Evolutionary conservation across 768 basidiomycete species (phyloP).

Genomic region (Psilocybe cyanescens): DNA sequence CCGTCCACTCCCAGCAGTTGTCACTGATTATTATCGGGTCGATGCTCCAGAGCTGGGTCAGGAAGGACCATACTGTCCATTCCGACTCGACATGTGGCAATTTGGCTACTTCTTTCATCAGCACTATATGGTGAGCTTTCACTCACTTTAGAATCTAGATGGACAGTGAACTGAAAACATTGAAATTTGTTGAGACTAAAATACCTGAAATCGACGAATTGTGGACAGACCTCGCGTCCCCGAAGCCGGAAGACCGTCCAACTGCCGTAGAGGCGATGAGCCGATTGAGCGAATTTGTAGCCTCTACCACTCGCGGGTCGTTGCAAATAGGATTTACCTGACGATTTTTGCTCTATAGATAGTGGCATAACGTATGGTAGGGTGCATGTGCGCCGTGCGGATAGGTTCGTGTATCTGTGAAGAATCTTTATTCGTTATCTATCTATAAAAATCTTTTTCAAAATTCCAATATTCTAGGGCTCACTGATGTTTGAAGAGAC

Average conservation of each 20-base stretch:
- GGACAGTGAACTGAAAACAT: neutral
- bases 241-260: neutral
- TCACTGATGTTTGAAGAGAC: too few relatives aligned
- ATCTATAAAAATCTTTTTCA: too few relatives aligned
- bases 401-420: too few relatives aligned
- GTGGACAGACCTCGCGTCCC: neutral
- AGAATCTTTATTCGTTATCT: too few relatives aligned
- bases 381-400: too few relatives aligned
- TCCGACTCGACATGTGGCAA: conserved; percentile 16
- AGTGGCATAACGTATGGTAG: too few relatives aligned
- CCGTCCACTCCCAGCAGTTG: neutral
- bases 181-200: neutral
- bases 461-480: too few relatives aligned
- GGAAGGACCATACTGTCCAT: conserved; percentile 7
- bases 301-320: neutral
- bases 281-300: neutral
- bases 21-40: neutral
- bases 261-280: neutral
- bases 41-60: neutral
- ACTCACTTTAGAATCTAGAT: too few relatives aligned
- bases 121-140: neutral
- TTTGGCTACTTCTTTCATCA: conserved; percentile 1
- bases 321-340: neutral
- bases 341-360: too few relatives aligned
- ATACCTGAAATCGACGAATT: neutral